These are phyloP conservation scores for Trichoderma sp. DNA, from an alignment of 2,329 filamentous ascomycete genomes.

Conservation along the genomic window DNA sequence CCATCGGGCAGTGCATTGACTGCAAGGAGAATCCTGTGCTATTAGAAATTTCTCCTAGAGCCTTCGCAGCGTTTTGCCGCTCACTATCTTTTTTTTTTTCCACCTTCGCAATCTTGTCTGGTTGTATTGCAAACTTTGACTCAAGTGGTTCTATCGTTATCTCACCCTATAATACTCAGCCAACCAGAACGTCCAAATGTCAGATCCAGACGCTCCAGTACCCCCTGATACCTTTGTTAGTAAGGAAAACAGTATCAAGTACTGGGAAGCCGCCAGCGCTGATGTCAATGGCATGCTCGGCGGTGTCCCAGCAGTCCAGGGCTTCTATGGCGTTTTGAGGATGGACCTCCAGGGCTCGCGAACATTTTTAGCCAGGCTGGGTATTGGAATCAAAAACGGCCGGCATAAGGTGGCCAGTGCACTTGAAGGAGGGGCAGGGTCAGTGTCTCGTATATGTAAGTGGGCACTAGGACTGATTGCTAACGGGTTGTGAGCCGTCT, in stretches of 20 bases:
- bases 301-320: constrained; percentile 44
- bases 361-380: constrained; percentile 66
- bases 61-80: no score
- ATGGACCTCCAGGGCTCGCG: constrained; percentile 66
- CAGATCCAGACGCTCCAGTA: not conserved
- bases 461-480: not conserved
- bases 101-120: no score
- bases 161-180: no score
- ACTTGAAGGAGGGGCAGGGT: constrained; percentile 42
- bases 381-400: constrained; percentile 38
- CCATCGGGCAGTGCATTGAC: no score
- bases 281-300: constrained; percentile 70
- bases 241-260: constrained; percentile 36
- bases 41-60: no score
- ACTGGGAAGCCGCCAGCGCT: constrained; percentile 44
- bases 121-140: no score
- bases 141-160: no score
- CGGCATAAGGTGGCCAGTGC: constrained; percentile 30
- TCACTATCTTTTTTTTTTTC: no score
- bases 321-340: constrained; percentile 27
- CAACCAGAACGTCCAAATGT: not conserved
- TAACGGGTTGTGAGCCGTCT: not conserved
- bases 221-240: constrained; percentile 26
- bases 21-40: no score
- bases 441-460: constrained; percentile 17